Evolutionary conservation across 2,329 filamentous ascomycete genomes (phyloP).

Genomic region (Orbilia javanica): DNA sequence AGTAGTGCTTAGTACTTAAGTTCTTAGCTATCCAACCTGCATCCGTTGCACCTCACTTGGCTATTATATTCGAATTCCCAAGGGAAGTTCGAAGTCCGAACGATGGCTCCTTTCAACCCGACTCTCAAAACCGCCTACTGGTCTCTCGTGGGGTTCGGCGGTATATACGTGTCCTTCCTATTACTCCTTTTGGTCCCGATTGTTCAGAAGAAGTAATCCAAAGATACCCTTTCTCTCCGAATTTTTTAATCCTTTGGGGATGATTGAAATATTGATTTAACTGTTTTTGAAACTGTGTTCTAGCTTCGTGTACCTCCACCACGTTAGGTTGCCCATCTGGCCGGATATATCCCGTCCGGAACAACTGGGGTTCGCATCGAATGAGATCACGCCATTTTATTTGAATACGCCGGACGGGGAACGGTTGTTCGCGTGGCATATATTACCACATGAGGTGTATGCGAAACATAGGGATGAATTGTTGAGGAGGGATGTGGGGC

Average conservation of each 20-base stretch:
- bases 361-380: slow-evolving; percentile 88
- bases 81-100: no score
- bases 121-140: slow-evolving; percentile 67
- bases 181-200: slow-evolving; percentile 75
- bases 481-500: slow-evolving; percentile 69
- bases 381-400: slow-evolving; percentile 89
- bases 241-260: no score
- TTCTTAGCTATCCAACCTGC: not conserved
- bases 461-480: slow-evolving; percentile 76
- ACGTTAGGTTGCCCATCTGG: slow-evolving; percentile 78
- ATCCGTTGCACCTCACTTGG: not conserved
- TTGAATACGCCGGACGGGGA: slow-evolving; percentile 81
- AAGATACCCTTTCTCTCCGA: no score
- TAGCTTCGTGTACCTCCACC: slow-evolving; percentile 87
- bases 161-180: slow-evolving; percentile 77
- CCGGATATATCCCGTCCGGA: slow-evolving; percentile 81
- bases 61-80: not conserved
- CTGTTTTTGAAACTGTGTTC: not conserved
- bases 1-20: no score
- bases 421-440: slow-evolving; percentile 88
- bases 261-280: not conserved
- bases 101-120: slow-evolving; percentile 57
- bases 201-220: slow-evolving; percentile 81
- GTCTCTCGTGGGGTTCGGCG: slow-evolving; percentile 72
- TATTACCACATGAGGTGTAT: slow-evolving; percentile 83